Evolutionary conservation across 805 yeast species (phyloP).

Genomic region (Candida jianshihensis): DNA sequence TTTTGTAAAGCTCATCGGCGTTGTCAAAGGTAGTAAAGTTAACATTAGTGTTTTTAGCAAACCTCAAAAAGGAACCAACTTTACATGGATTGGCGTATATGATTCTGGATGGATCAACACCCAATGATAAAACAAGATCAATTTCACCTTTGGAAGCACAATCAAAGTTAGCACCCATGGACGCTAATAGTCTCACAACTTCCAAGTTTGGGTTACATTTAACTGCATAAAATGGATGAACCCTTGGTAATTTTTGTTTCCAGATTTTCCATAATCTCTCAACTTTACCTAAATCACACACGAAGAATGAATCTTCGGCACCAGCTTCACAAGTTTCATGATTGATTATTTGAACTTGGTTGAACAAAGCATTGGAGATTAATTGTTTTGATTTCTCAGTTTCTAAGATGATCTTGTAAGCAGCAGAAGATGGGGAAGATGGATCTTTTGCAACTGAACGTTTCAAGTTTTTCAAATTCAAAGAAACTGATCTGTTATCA

Average conservation of each 20-base stretch:
- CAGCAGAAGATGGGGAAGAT: not conserved
- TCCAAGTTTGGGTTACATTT: conserved; percentile 78
- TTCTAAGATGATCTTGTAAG: conserved; percentile 18
- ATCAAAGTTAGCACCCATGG: conserved; percentile 74
- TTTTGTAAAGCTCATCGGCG: conserved; percentile 72
- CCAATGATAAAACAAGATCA: conserved; percentile 52
- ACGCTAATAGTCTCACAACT: conserved; percentile 50
- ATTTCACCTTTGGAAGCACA: conserved; percentile 91
- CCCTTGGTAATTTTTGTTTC: conserved; percentile 58
- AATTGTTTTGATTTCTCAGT: conserved; percentile 26
- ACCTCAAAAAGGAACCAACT: conserved; percentile 72
- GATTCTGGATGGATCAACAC: conserved; percentile 59
- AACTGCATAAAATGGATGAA: conserved; percentile 88
- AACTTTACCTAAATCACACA: conserved; percentile 77
- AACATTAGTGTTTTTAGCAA: conserved; percentile 51
- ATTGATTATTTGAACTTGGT: conserved; percentile 39
- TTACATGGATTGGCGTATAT: conserved; percentile 95
- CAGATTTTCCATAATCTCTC: conserved; percentile 56
- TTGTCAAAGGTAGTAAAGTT: conserved; percentile 85
- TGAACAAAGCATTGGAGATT: conserved; percentile 33
- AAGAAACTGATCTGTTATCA: not conserved
- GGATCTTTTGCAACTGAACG: not conserved
- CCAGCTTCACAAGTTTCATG: conserved; percentile 60
- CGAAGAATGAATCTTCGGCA: conserved; percentile 81
- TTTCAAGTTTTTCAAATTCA: not conserved